These are phyloP conservation scores for Raffaelea deltoideospora DNA, from an alignment of 2,329 filamentous ascomycete genomes.

Conservation along the genomic window DNA sequence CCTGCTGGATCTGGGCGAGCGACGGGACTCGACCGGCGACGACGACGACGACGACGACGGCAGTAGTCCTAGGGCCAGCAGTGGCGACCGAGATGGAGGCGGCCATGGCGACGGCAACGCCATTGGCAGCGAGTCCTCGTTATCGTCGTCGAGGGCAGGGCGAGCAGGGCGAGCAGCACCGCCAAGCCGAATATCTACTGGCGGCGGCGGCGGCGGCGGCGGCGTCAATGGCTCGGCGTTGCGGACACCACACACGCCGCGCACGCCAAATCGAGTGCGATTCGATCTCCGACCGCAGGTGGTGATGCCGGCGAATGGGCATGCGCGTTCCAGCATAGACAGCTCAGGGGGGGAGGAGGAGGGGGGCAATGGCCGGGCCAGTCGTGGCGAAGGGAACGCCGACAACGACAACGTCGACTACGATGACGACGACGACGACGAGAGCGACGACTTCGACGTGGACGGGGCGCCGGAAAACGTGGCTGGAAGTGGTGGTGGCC, in stretches of 20 bases:
- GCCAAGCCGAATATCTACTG: too few relatives aligned
- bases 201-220: not conserved
- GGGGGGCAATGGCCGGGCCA: not conserved
- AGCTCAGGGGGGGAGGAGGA: not conserved
- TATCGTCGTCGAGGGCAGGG: slow-evolving; percentile 3
- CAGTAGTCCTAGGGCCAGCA: not conserved
- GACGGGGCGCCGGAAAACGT: slow-evolving; percentile 15
- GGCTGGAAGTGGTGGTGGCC: too few relatives aligned
- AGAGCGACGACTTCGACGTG: slow-evolving; percentile 16
- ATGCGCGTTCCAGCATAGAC: not conserved
- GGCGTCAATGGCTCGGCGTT: not conserved
- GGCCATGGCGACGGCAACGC: slow-evolving; percentile 1
- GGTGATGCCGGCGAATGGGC: slow-evolving; percentile 10
- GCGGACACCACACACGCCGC: slow-evolving; percentile 27
- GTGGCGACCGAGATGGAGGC: not conserved
- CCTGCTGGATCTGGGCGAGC: not conserved
- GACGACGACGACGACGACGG: slow-evolving; percentile 1
- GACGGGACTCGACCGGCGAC: not conserved
- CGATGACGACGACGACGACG: slow-evolving; percentile 12
- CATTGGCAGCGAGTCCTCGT: slow-evolving; percentile 2
- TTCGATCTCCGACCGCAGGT: slow-evolving; percentile 46
- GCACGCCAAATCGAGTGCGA: slow-evolving; percentile 58
- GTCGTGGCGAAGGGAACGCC: not conserved
- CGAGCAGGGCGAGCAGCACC: not conserved
- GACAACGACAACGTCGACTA: slow-evolving; percentile 1